Base-by-base conservation (phyloP, 1,284 basidiomycete genomes). In the Schizophyllum commune region DNA sequence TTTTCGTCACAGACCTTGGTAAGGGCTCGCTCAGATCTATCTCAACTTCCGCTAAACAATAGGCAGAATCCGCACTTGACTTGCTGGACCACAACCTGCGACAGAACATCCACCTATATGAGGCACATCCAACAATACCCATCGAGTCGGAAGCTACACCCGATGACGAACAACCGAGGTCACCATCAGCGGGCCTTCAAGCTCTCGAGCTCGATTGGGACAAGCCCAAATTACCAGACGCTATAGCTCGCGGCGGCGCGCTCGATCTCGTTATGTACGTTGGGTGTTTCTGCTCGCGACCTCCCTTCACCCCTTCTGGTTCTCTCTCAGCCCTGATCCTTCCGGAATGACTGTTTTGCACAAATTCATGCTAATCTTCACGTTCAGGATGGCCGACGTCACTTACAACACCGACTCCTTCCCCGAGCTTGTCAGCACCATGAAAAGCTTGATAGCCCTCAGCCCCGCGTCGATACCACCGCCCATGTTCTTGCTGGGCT, bases 391-490 rank as follows among this genome's bases (percentile, higher is more conserved):
- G 83, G 91, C 92, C 13, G 93, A 96, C 68, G 91, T 95, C 8
- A 88, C 92, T 0, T 95, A 95, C 76, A 95, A 95, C 73, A 92
- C 90, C 0, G 75, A 85, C 0, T 91, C 91, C 1, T 96, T 95
- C 73, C 82, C 88, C 5, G 75, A 86, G 0, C 80, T 92, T 52
- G 72, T 88, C 19, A 72, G 73, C 32, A 89, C 86, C 0, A 71
- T 91, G 21, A 71, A 75, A 3, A 70, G 69, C 1, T 73, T 91
- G 15, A 60, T 82, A 32, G 66, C 67, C 11, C 64, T 77, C 51
- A 61, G 63, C 20, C 32, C 19, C 15, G 15, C 20, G 1, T 19
- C 68, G 22, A 67, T 68, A 34, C 62, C 64, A 52, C 64, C 73
- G 5, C 84, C 86, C 1, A 64, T 78, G 2, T 75, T 94, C 3